Evolutionary conservation across 306 rosid genomes (phyloP), one percentile per base, ranked within the genome.

Genomic region (Casuarina equisetifolia): DNA sequence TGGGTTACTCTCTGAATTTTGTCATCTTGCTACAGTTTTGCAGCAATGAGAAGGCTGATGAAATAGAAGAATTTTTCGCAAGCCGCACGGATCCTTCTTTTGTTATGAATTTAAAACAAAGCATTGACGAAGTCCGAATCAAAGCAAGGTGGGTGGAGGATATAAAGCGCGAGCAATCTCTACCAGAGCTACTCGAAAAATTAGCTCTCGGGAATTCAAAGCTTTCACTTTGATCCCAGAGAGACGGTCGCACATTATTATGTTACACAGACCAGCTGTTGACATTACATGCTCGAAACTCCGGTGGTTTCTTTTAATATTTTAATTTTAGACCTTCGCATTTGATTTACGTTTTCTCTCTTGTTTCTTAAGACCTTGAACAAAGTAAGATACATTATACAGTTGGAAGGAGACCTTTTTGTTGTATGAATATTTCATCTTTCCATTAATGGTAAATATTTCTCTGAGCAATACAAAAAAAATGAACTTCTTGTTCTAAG

Each of bases 81-180:
- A 82, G 64, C 44, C 81, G 72, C 9, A 54, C n/a, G 75, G 71
- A 80, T 64, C 80, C 80, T 81, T 67, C 84, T 51, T 73, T 91
- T 72, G 64, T 85, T 62, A 80, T 79, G 92, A 84, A 79, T 80
- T 57, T 88, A 86, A 79, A 83, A 83, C 67, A 59, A 55, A 79
- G 88, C 86, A 76, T 88, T 15, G 97, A 87, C 76, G 76, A 79
- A 74, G 80, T 85, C 82, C 83, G 90, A n/a, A 85, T 82, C 85
- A 87, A 87, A 81, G 91, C 88, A 1, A 91, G 89, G 84, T 91
- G 94, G 97, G 76, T 73, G 52, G 74, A 85, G 44, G 73, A 76
- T 62, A 76, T 74, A 52, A 85, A 76, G 84, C 77, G 82, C 69
- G 93, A 88, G 35, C 84, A 76, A 11, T 71, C 85, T 69, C 82